These are phyloP conservation scores for Jamesozyma spencerorum DNA, from an alignment of 805 yeast genomes.

Conservation along the genomic window DNA sequence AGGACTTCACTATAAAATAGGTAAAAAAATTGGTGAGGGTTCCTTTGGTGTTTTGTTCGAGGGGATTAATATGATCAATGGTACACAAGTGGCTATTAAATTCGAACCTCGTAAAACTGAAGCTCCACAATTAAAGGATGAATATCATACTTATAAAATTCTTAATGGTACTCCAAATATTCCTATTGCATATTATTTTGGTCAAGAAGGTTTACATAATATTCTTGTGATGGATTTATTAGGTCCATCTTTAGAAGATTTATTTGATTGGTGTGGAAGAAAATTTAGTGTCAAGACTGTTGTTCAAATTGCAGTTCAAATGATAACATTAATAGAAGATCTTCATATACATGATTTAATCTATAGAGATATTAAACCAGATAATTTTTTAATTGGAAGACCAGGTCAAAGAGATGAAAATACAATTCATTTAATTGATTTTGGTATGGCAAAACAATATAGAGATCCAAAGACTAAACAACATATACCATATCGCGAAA, in stretches of 20 bases:
- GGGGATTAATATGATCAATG: conserved; percentile 86
- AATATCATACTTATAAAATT: conserved; percentile 85
- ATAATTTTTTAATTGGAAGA: conserved; percentile 89
- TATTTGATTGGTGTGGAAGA: conserved; percentile 97
- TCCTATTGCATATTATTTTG: conserved; percentile 92
- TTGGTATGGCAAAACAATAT: conserved; percentile 98
- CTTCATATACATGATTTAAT: conserved; percentile 86
- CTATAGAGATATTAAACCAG: conserved; percentile 96
- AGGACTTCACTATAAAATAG: conserved; percentile 93
- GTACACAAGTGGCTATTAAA: conserved; percentile 84
- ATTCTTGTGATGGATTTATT: conserved; percentile 87
- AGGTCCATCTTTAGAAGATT: conserved; percentile 93
- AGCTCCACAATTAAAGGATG: conserved; percentile 95
- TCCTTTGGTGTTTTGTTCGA: conserved; percentile 96
- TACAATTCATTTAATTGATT: conserved; percentile 82
- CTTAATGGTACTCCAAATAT: conserved; percentile 79
- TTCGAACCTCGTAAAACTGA: conserved; percentile 95
- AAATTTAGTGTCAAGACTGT: conserved; percentile 81
- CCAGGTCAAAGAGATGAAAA: conserved; percentile 82
- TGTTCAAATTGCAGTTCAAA: conserved; percentile 89
- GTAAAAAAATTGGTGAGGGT: conserved; percentile 97
- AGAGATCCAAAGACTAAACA: conserved; percentile 93
- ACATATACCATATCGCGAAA: conserved; percentile 94
- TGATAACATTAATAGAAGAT: conserved; percentile 78
- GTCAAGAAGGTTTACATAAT: conserved; percentile 96